These are phyloP conservation scores for Neurospora sp. DNA, from an alignment of 495 filamentous ascomycete species.

Conservation along the genomic window DNA sequence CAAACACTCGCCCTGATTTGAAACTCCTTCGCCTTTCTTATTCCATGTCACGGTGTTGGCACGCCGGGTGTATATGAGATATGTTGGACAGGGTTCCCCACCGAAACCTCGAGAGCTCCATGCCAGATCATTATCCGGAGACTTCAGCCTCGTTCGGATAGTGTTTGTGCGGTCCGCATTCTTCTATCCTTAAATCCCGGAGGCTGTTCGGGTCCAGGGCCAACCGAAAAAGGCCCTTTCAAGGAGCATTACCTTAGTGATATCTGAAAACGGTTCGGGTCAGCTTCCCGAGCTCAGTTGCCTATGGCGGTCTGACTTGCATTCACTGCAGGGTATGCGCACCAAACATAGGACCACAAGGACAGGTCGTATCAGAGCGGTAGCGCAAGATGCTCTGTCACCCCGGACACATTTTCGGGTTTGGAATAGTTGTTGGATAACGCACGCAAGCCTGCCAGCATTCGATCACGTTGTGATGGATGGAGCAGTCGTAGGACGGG, in stretches of 20 bases:
- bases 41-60: background rate
- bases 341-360: background rate
- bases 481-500: background rate
- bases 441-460: background rate
- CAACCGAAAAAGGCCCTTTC: background rate
- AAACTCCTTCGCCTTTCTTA: background rate
- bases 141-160: background rate
- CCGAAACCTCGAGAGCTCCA: background rate
- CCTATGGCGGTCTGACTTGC: background rate
- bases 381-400: background rate
- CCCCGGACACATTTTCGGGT: background rate
- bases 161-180: background rate
- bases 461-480: background rate
- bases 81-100: background rate
- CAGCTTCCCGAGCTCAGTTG: background rate
- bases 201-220: background rate
- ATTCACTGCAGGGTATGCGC: background rate
- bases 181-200: background rate
- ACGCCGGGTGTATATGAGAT: background rate
- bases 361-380: background rate
- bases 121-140: background rate
- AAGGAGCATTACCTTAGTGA: background rate
- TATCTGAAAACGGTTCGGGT: background rate
- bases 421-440: background rate
- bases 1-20: background rate